These are phyloP conservation scores for Paxillus ammoniavirescens DNA, from an alignment of 768 basidiomycete species.

Conservation along the genomic window DNA sequence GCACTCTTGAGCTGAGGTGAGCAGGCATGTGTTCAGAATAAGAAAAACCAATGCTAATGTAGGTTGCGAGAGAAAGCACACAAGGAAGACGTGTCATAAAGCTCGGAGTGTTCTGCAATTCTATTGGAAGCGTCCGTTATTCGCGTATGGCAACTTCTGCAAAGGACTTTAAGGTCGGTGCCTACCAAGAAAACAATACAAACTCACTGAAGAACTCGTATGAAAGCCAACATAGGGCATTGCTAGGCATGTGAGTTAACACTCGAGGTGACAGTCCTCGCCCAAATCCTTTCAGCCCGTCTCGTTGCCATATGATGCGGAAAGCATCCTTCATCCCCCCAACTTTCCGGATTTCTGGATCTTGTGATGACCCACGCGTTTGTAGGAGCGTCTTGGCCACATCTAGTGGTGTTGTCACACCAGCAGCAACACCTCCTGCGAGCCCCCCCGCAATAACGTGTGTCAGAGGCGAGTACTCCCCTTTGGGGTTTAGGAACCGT, in stretches of 20 bases:
- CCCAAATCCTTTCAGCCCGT: conserved; percentile 82
- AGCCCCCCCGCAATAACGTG: conserved; percentile 91
- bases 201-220: conserved; percentile 98
- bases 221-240: conserved; percentile 95
- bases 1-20: not conserved
- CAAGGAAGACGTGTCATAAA: conserved; percentile 5
- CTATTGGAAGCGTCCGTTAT: conserved; percentile 22
- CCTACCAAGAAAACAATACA: not conserved
- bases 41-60: conserved; percentile 11
- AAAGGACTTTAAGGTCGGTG: conserved; percentile 14
- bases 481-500: conserved; percentile 76
- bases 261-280: conserved; percentile 90
- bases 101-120: conserved; percentile 5
- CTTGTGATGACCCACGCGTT: conserved; percentile 87
- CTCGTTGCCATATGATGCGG: conserved; percentile 80
- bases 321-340: conserved; percentile 87
- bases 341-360: conserved; percentile 79
- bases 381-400: conserved; percentile 97
- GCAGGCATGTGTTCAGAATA: not conserved
- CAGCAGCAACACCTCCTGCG: conserved; percentile 92
- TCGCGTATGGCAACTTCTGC: conserved; percentile 66
- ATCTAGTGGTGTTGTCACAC: conserved; percentile 94
- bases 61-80: conserved; percentile 9
- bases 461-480: conserved; percentile 87
- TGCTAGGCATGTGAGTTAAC: conserved; percentile 94